Base-by-base conservation (phyloP, 2,329 filamentous ascomycete species). In the Penicillium corylophilum region DNA sequence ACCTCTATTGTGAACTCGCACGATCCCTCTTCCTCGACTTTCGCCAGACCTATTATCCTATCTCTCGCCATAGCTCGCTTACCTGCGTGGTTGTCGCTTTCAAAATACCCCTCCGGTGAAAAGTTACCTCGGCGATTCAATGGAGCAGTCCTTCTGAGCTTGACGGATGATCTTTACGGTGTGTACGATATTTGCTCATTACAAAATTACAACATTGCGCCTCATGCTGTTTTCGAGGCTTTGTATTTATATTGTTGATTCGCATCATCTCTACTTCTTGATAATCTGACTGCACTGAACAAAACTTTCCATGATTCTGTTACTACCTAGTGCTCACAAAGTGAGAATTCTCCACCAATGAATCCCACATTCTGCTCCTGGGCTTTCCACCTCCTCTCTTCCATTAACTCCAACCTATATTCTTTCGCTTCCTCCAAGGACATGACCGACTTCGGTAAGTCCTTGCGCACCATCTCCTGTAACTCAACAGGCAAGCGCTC, bases 341-440 rank as follows among this genome's bases (percentile, higher is more conserved):
- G 42, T 2, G 13, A 40, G 16, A 64, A 59, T 1, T n/a, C 9
- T 2, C 54, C 56, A 3, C 1, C 41, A 26, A 59, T 58, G 43
- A 61, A 60, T 12, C 20, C 22, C 2, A 33, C 8, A 16, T 56
- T 62, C 24, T 57, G 44, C 10, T 46, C 29, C 12, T 50, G 31
- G 31, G 7, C 45, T 36, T 33, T 24, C 35, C 8, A 33, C 13
- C 48, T 50, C 18, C 74, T 62, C 60, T 77, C 74, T 3, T 65
- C 59, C 73, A 77, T 77, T 35, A 78, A 50, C 52, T 69, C 50
- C 33, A 70, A 35, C 46, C 75, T 60, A 42, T 72, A 63, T 24
- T 63, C 52, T 52, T 71, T 68, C 1, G 76, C 75, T 50, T 74
- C 69, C 9, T 76, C 64, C 53, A 68, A 55, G 0, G 61, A 57